Percentiles rank a stretch among this genome's conserved stretches.
Conservation (phyloP, 2,329 filamentous ascomycete genomes). For the Diaporthe vexans region DNA sequence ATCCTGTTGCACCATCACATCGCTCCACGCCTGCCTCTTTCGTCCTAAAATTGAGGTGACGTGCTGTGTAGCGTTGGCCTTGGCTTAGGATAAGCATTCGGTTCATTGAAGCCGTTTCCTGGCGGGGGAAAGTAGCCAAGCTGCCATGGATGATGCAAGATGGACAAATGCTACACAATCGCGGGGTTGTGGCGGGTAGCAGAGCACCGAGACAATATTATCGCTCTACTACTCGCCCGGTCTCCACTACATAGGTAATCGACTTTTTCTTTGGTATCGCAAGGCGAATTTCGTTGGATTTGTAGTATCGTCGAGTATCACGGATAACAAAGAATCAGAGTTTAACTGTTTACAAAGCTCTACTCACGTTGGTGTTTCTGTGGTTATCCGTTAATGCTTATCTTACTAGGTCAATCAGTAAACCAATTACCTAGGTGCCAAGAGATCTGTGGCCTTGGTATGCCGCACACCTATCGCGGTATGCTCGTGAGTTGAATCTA, state of each 20-base stretch:
- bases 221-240: too few species aligned
- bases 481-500: too few species aligned
- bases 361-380: too few species aligned
- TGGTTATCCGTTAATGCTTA: too few species aligned
- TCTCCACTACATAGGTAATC: not conserved
- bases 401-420: too few species aligned
- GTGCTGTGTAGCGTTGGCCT: not conserved
- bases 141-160: constrained; percentile 25
- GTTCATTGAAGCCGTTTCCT: not conserved
- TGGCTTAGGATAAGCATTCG: not conserved
- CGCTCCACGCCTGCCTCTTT: constrained; percentile 6
- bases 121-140: constrained; percentile 1
- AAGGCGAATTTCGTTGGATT: not conserved
- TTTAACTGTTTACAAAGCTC: not conserved
- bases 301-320: not conserved
- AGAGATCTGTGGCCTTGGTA: too few species aligned
- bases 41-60: not conserved
- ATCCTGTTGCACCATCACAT: not conserved
- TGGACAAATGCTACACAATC: not conserved
- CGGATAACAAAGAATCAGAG: not conserved
- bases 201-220: not conserved
- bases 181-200: not conserved
- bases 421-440: too few species aligned
- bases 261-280: not conserved
- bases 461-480: too few species aligned